Evolutionary conservation across 1,284 basidiomycete genomes (phyloP), one percentile per base, ranked within the genome.

Genomic region (Fomes fomentarius): DNA sequence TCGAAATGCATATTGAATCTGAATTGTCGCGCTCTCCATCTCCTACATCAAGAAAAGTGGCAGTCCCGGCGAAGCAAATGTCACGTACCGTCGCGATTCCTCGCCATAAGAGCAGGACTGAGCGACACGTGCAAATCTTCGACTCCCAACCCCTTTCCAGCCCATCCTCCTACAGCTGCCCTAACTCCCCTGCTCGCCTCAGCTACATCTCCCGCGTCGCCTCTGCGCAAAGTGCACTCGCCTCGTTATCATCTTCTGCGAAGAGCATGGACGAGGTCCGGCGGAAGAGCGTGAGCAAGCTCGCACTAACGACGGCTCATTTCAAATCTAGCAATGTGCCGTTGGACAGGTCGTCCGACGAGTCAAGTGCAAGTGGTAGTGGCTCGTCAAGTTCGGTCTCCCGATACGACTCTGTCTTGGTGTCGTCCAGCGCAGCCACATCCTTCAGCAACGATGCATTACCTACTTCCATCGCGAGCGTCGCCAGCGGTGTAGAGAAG

Each of bases 81-180:
- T 52, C 56, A 24, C 83, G 84, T 38, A 70, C 84, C 4, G 78
- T 87, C 40, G 73, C 80, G 10, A 87, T 87, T 52, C 85, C 84
- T 4, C 75, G 72, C 53, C 76, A 74, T 73, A 76, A 45, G 74
- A 75, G 49, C 52, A 69, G 73, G 14, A 70, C 79, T 24, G 77
- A 85, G 55, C 78, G 83, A 37, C 83, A 87, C 58, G 88, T 91
- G 37, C 85, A 90, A 63, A 91, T 91, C 38, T 88, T 89, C 63
- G 81, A 88, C 63, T 91, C 89, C 4, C 89, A 91, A 64, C 88
- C 88, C 21, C 69, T 91, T 22, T 72, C 83, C 5, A 73, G 71
- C 49, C 74, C 74, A n/a, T 59, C 64, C 2, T 61, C 65, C n/a
- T 45, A n/a, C 34, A 75, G 75, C 33, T 76, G 80, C 56, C 80